Conservation (phyloP, 768 basidiomycete species). For the Sutorius australiensis region DNA sequence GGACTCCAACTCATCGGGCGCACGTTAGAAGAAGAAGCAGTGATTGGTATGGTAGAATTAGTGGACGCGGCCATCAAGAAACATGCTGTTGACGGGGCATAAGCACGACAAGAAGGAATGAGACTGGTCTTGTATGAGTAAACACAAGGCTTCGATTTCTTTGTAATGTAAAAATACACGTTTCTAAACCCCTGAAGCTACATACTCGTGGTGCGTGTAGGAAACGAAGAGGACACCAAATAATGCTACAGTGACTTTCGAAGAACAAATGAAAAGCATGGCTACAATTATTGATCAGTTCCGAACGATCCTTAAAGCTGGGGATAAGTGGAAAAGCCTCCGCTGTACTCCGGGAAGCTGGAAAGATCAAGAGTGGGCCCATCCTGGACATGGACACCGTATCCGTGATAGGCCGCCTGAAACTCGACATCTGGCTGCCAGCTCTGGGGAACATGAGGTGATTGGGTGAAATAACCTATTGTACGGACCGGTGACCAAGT, state of each 20-base stretch:
- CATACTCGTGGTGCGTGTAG: not conserved
- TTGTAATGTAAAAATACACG: not conserved
- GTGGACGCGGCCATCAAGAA: constrained; percentile 38
- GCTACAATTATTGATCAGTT: not conserved
- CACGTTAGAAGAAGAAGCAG: constrained; percentile 50
- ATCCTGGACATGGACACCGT: not conserved
- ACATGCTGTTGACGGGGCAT: not conserved
- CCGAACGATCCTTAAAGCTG: not conserved
- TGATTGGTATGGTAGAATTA: constrained; percentile 46
- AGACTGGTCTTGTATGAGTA: not conserved
- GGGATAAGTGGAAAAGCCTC: not conserved
- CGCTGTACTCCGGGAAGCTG: not conserved
- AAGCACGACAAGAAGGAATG: not conserved
- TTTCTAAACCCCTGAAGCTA: not conserved
- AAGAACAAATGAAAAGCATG: not conserved
- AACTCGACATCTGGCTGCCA: not conserved
- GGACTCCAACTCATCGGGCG: constrained; percentile 47
- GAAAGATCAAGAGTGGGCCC: not conserved
- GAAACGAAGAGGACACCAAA: not conserved
- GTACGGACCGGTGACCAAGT: not conserved
- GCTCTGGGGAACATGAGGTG: not conserved
- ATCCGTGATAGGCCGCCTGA: not conserved
- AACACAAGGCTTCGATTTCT: not conserved
- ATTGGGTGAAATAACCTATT: constrained; percentile 9
- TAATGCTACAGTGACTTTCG: not conserved